Percentiles rank a stretch among this genome's conserved stretches.
phyloP scores from a whole-genome alignment of 306 rosid species.

The Fagus sylvatica region DNA sequence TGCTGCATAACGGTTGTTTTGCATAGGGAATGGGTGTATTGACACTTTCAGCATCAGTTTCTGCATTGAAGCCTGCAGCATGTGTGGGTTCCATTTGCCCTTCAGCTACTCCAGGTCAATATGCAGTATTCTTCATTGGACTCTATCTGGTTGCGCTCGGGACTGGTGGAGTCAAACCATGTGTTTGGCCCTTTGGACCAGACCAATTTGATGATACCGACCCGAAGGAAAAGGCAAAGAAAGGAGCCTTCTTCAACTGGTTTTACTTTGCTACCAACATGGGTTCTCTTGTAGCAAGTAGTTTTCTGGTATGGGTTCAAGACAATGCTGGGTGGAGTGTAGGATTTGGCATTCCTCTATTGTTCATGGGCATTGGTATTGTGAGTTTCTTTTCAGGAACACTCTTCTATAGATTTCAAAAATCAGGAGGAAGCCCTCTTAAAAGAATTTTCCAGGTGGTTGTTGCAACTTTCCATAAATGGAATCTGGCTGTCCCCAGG shows the following conservation, averaged over 20 bases:
- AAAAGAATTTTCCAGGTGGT: slow-evolving; percentile 36
- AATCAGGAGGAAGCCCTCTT: slow-evolving; percentile 40
- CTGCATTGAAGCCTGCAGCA: slow-evolving; percentile 27
- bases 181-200: slow-evolving; percentile 41
- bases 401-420: slow-evolving; percentile 31
- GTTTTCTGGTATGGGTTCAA: slow-evolving; percentile 38
- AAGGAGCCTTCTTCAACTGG: slow-evolving; percentile 44
- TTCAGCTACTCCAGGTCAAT: slow-evolving; percentile 25
- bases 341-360: slow-evolving; percentile 37
- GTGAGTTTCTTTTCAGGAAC: slow-evolving; percentile 34
- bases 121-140: slow-evolving; percentile 30
- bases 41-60: slow-evolving; percentile 34
- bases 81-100: slow-evolving; percentile 29
- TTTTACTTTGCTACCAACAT: slow-evolving; percentile 33
- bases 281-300: slow-evolving; percentile 31
- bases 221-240: slow-evolving; percentile 29
- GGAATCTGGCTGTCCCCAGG: slow-evolving; percentile 16
- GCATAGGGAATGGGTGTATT: slow-evolving; percentile 31
- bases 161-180: slow-evolving; percentile 46
- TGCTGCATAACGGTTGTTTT: not conserved
- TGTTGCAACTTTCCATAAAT: slow-evolving; percentile 28
- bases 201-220: slow-evolving; percentile 46
- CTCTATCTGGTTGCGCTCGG: slow-evolving; percentile 36
- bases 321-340: slow-evolving; percentile 40
- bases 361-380: slow-evolving; percentile 31